A percentile compares a stretch with the other conserved stretches of the same genome.
phyloP scores from a whole-genome alignment of 2,329 filamentous ascomycete genomes.

The Phyllosticta capitalensis region DNA sequence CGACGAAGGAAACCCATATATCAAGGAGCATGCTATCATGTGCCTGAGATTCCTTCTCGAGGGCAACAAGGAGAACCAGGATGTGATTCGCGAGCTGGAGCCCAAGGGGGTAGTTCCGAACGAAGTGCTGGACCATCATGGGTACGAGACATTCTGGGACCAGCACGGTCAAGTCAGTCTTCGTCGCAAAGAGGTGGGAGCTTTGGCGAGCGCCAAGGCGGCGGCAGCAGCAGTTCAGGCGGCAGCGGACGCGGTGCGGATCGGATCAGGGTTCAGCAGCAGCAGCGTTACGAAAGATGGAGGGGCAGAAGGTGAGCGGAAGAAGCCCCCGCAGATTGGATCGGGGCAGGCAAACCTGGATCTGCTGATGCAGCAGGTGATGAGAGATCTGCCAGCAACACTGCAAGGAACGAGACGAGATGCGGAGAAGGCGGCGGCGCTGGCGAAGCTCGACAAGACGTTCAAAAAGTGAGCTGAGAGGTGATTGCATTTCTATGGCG shows the following conservation, averaged over 20 bases:
- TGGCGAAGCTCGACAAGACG: conserved; percentile 36
- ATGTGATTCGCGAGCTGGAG: conserved; percentile 57
- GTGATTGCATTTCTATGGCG: not conserved
- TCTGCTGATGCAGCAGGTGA: conserved; percentile 36
- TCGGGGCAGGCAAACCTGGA: conserved; percentile 32
- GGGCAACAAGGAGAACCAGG: conserved; percentile 62
- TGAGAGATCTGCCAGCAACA: conserved; percentile 35
- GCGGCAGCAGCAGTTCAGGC: conserved; percentile 18
- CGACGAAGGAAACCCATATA: conserved; percentile 89
- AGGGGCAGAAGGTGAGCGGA: conserved; percentile 8
- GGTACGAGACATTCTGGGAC: conserved; percentile 43
- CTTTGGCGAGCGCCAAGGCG: conserved; percentile 11
- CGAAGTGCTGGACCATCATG: conserved; percentile 40
- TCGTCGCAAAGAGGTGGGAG: conserved; percentile 28
- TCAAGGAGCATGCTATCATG: conserved; percentile 64
- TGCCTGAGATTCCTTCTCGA: conserved; percentile 52
- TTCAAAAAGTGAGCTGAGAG: conserved; percentile 16
- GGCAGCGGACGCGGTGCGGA: conserved; percentile 18
- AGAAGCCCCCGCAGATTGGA: conserved; percentile 14
- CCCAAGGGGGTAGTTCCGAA: conserved; percentile 30
- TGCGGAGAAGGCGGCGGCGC: conserved; percentile 35
- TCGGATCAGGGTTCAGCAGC: not conserved
- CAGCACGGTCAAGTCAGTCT: conserved; percentile 39
- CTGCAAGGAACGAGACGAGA: conserved; percentile 29
- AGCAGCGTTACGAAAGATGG: conserved; percentile 2